Percentiles rank a stretch among this genome's conserved stretches.
Evolutionary conservation across 345 rosid genomes (phyloP).

Genomic region (Combretum micranthum): DNA sequence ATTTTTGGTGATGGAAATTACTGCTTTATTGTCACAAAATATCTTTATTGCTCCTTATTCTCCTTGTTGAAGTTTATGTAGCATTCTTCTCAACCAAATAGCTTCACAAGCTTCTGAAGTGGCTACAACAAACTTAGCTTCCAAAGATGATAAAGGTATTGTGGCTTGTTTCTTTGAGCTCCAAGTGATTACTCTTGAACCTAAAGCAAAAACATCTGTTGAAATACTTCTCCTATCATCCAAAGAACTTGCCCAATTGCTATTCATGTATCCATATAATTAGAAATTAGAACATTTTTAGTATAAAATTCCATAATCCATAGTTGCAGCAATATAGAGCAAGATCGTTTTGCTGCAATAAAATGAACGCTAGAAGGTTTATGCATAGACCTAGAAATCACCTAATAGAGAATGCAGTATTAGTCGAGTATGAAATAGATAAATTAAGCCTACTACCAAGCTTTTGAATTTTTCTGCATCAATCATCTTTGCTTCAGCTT

Average conservation of each 20-base stretch:
- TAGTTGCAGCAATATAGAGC: no score
- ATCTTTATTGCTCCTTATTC: background rate
- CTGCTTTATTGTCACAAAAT: conserved; percentile 2
- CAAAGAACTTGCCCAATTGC: conserved; percentile 3
- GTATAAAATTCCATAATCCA: conserved; percentile 8
- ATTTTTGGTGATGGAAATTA: background rate
- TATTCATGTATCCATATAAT: background rate
- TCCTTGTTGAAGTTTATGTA: no score
- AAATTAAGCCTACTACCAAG: no score
- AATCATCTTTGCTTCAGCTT: background rate
- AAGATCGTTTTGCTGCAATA: no score
- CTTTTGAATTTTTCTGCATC: background rate
- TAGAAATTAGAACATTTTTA: background rate
- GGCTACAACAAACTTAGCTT: background rate
- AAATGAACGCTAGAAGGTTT: no score
- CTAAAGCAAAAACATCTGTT: background rate
- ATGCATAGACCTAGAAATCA: conserved; percentile 1
- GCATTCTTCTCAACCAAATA: background rate
- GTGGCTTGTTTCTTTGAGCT: no score
- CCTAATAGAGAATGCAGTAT: background rate
- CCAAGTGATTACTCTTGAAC: background rate
- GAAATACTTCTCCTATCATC: background rate
- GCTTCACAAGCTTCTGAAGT: background rate
- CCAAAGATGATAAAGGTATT: background rate
- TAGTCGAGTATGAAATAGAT: no score